phyloP scores from a whole-genome alignment of 179 eudicot genomes.

The Carnegiea gigantea region DNA sequence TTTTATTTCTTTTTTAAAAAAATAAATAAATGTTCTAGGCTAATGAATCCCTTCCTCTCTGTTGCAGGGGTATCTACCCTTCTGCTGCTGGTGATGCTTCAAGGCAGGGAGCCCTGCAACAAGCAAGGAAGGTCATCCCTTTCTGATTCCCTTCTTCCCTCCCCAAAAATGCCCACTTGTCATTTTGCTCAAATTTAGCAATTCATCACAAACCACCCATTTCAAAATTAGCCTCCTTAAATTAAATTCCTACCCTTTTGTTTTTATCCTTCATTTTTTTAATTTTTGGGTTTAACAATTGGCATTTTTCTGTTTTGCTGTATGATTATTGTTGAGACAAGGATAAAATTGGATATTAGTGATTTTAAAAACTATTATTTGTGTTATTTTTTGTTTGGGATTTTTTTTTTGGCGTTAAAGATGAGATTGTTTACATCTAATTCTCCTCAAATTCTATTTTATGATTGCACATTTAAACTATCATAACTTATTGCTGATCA shows the following conservation, averaged over 20 bases:
- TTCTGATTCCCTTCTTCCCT: conserved; percentile 6
- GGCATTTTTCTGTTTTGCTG: too few relatives aligned
- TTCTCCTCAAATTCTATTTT: too few relatives aligned
- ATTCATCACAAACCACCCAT: conserved; percentile 25
- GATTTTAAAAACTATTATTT: too few relatives aligned
- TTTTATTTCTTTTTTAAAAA: conserved; percentile 9
- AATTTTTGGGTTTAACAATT: too few relatives aligned
- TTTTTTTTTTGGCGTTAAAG: too few relatives aligned
- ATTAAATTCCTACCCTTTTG: background rate
- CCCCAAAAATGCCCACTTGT: conserved; percentile 11
- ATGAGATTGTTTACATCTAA: too few relatives aligned
- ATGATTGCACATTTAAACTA: too few relatives aligned
- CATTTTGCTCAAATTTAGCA: conserved; percentile 25
- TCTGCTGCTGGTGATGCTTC: conserved; percentile 26
- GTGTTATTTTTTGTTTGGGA: too few relatives aligned
- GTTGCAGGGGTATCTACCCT: conserved; percentile 22
- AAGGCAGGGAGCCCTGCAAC: conserved; percentile 46
- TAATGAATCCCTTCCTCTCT: conserved; percentile 26
- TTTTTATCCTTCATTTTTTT: background rate
- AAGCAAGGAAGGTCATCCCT: conserved; percentile 49
- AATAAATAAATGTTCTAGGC: background rate
- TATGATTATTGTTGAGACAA: too few relatives aligned
- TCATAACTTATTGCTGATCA: too few relatives aligned
- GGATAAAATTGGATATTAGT: too few relatives aligned
- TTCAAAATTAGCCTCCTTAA: conserved; percentile 20